Evolutionary conservation across 495 filamentous ascomycete species (phyloP).

Genomic region (Penicillium ochrochloron): DNA sequence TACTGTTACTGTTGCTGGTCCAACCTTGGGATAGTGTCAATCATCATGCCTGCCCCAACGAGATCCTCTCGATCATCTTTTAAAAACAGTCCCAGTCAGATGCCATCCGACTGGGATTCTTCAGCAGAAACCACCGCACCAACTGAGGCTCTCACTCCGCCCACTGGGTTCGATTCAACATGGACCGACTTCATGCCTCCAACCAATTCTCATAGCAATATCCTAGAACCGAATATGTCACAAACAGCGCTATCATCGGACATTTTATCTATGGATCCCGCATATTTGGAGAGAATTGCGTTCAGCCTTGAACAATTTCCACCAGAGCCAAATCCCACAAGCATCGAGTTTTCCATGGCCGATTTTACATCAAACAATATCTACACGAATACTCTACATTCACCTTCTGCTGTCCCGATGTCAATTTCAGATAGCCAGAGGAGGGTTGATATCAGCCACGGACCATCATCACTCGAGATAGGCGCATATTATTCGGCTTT

Average conservation of each 20-base stretch:
- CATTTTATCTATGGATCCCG: background rate
- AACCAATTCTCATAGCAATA: background rate
- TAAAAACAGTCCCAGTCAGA: background rate
- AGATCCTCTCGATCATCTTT: background rate
- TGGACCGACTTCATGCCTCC: background rate
- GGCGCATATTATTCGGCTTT: background rate
- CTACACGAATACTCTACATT: background rate
- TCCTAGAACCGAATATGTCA: background rate
- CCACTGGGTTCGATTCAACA: constrained; percentile 1
- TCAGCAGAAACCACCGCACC: background rate
- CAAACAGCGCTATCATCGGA: background rate
- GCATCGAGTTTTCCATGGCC: background rate
- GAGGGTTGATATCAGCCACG: background rate
- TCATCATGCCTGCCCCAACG: background rate
- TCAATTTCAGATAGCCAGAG: background rate
- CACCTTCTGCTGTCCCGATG: background rate
- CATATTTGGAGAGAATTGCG: constrained; percentile 4
- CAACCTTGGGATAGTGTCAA: background rate
- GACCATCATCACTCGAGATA: background rate
- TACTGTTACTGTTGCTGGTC: background rate
- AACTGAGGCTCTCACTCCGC: background rate
- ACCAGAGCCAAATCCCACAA: background rate
- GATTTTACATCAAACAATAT: background rate
- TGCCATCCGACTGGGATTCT: background rate
- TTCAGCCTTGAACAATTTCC: constrained; percentile 12